A percentile compares a stretch with the other conserved stretches of the same genome.
Conservation (phyloP, 1,139 yeast species). For the Nakaseomyces bracarensis region DNA sequence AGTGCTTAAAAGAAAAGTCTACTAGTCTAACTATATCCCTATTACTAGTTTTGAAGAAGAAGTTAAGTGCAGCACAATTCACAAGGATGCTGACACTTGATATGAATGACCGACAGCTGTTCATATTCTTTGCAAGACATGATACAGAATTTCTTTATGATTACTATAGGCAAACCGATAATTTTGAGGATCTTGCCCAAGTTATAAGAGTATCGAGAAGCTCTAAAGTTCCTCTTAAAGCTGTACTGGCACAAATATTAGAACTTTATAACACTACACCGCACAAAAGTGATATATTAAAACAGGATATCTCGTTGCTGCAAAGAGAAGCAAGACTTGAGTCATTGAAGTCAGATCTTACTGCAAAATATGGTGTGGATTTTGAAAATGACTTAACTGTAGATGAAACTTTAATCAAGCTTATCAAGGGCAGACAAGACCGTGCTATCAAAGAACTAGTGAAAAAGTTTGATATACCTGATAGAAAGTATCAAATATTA, state of each 20-base stretch:
- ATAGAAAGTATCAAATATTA: slow-evolving; percentile 56
- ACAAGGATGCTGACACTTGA: slow-evolving; percentile 43
- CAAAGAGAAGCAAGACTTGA: slow-evolving; percentile 46
- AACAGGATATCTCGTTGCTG: slow-evolving; percentile 31
- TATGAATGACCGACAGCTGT: slow-evolving; percentile 39
- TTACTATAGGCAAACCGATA: slow-evolving; percentile 55
- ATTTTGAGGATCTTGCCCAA: slow-evolving; percentile 40
- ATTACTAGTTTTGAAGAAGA: slow-evolving; percentile 43
- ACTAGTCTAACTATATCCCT: slow-evolving; percentile 57
- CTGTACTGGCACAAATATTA: slow-evolving; percentile 26
- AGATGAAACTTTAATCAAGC: slow-evolving; percentile 44
- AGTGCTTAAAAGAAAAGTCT: slow-evolving; percentile 60
- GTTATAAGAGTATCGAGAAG: slow-evolving; percentile 31
- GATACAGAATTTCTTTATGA: slow-evolving; percentile 39
- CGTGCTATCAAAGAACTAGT: slow-evolving; percentile 49
- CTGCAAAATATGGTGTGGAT: slow-evolving; percentile 47
- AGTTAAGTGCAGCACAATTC: slow-evolving; percentile 45
- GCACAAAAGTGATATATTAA: slow-evolving; percentile 21
- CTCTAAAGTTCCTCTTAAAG: slow-evolving; percentile 14
- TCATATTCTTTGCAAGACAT: slow-evolving; percentile 35
- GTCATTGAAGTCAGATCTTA: slow-evolving; percentile 45
- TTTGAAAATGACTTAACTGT: slow-evolving; percentile 46
- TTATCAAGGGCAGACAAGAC: slow-evolving; percentile 52
- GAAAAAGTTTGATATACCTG: slow-evolving; percentile 55
- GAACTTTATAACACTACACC: slow-evolving; percentile 25